Evolutionary conservation across 139 green algal species (phyloP), one percentile per base, ranked within the genome.

Genomic region (Tetradesmus lagerheimii): DNA sequence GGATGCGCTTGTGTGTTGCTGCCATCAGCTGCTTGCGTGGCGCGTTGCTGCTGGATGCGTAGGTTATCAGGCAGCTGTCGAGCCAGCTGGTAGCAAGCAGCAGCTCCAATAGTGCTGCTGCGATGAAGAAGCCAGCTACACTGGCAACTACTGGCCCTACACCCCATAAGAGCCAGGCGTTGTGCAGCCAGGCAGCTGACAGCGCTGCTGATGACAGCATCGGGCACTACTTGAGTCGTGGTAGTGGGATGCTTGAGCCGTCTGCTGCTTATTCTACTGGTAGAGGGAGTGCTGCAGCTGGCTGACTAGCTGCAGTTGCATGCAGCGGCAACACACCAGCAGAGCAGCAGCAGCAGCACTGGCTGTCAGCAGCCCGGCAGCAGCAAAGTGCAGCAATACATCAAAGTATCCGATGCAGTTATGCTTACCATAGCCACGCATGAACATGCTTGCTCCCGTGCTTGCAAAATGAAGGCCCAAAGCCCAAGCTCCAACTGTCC

Each of bases 111-210:
- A 84, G 12, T 16, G 15, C 41, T n/a, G 71, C 43, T 57, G 85
- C 64, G 1, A 78, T 11, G 12, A 82, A 57, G 43, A 85, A 90
- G 35, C 87, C 87, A 6, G 75, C 18, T 57, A 34, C 53, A 31
- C 53, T 80, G 27, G 53, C 57, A 6, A 80, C 11, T 3, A 87
- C 27, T 31, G 77, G 77, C 27, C 87, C 87, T 8, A 87, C 78
- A 14, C 78, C 87, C 87, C 87, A 91, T 25, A 81, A 9, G 23
- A 91, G 78, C 87, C 87, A 91, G 1, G 53, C 57, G 39, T 47
- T 91, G 50, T 27, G 35, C 8, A 91, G 53, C 87, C 87, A 91
- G 15, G 16, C 35, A 20, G 47, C 29, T 14, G 85, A 45, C 27
- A 89, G 25, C 57, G 83, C 25, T 53, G 57, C 75, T 81, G 16